Percentiles rank a stretch among this genome's conserved stretches.
These are phyloP conservation scores for Plasmodium chabaudi DNA, from an alignment of 169 alveolate genomes.

Conservation along the genomic window DNA sequence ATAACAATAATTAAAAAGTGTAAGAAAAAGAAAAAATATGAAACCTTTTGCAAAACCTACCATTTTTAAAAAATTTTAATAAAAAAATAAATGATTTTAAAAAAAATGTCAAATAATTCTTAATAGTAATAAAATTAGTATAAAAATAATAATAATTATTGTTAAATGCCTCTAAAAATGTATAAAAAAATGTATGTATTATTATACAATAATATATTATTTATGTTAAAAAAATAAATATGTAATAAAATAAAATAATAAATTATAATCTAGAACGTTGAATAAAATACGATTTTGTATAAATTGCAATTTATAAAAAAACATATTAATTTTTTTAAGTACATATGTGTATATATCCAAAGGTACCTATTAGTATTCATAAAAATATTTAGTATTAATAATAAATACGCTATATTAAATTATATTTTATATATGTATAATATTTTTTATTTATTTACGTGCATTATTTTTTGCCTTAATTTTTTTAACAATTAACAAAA, in stretches of 20 bases:
- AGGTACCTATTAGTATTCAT: too few relatives aligned
- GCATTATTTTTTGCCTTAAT: too few relatives aligned
- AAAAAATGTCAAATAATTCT: slow-evolving; percentile 4
- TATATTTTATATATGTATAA: too few relatives aligned
- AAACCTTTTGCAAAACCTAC: slow-evolving; percentile 31
- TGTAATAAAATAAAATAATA: background rate
- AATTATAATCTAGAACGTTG: slow-evolving; percentile 23
- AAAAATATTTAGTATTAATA: too few relatives aligned
- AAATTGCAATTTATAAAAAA: slow-evolving; percentile 7
- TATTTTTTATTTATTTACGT: too few relatives aligned
- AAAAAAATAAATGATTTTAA: background rate
- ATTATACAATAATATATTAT: too few relatives aligned
- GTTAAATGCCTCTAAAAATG: slow-evolving; percentile 5
- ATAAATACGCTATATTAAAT: too few relatives aligned
- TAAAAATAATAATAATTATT: slow-evolving; percentile 4
- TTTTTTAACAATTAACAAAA: too few relatives aligned
- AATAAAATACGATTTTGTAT: background rate
- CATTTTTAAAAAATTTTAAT: slow-evolving; percentile 23
- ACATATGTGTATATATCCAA: slow-evolving; percentile 3
- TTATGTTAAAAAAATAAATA: slow-evolving; percentile 1
- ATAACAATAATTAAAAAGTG: slow-evolving; percentile 47
- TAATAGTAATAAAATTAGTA: background rate
- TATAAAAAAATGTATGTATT: background rate
- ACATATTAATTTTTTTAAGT: background rate
- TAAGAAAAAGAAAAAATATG: slow-evolving; percentile 22